phyloP scores from a whole-genome alignment of 768 basidiomycete species.

The Xanthoconium stramineum region DNA sequence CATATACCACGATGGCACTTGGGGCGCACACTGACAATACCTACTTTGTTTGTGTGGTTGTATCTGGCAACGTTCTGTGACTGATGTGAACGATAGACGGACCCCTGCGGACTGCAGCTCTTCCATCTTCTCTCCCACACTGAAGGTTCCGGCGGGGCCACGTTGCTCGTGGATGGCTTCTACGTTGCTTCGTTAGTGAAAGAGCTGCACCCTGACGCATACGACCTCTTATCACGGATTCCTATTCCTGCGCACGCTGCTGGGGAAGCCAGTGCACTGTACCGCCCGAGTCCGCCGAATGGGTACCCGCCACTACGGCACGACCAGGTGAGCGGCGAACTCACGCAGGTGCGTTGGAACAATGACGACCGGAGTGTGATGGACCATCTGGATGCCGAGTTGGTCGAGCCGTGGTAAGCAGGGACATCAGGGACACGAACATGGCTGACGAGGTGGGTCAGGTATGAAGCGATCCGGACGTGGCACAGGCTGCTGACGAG shows the following conservation, averaged over 20 bases:
- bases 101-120: conserved; percentile 92
- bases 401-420: conserved; percentile 71
- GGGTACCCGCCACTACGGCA: conserved; percentile 75
- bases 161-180: conserved; percentile 95
- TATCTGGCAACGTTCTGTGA: neutral
- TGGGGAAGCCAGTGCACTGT: conserved; percentile 61
- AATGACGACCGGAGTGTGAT: conserved; percentile 90
- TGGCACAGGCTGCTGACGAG: conserved; percentile 79
- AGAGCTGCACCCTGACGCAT: conserved; percentile 66
- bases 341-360: conserved; percentile 88
- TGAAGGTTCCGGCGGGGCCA: conserved; percentile 78
- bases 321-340: conserved; percentile 53
- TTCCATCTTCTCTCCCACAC: conserved; percentile 90
- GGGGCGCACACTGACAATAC: conserved; percentile 81
- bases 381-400: conserved; percentile 49
- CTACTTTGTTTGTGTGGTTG: conserved; percentile 37
- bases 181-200: conserved; percentile 81
- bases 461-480: conserved; percentile 75
- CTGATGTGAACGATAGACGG: conserved; percentile 52
- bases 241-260: conserved; percentile 85
- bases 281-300: conserved; percentile 51
- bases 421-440: neutral
- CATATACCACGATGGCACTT: conserved; percentile 87
- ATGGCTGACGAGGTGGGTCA: conserved; percentile 21
- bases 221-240: conserved; percentile 63